phyloP scores from a whole-genome alignment of 768 basidiomycete genomes.

The Phaeotremella fagi region DNA sequence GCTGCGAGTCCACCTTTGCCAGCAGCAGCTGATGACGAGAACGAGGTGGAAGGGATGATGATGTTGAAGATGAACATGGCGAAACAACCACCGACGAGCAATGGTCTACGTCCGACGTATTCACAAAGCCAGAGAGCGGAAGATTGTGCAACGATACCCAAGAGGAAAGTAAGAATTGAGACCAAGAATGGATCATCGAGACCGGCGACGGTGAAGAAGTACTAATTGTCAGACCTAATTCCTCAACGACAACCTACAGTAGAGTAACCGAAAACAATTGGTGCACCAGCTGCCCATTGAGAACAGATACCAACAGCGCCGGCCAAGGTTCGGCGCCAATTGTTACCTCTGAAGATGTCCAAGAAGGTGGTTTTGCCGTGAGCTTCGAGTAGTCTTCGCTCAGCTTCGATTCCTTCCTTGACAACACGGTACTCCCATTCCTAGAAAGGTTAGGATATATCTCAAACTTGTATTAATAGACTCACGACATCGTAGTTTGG shows the following conservation, averaged over 20 bases:
- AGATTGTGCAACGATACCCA: slow-evolving; percentile 8
- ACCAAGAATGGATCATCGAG: slow-evolving; percentile 17
- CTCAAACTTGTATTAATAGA: background rate
- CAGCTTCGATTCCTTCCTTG: slow-evolving; percentile 17
- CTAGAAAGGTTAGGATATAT: background rate
- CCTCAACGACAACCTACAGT: slow-evolving; percentile 9
- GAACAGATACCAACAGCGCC: slow-evolving; percentile 15
- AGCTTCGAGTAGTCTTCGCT: background rate
- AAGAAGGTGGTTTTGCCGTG: slow-evolving; percentile 1
- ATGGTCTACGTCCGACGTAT: slow-evolving; percentile 18
- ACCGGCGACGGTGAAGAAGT: slow-evolving; percentile 19
- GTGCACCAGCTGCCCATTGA: slow-evolving; percentile 17
- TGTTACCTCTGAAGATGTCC: slow-evolving; percentile 23
- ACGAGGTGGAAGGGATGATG: slow-evolving; percentile 13
- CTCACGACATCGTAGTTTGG: slow-evolving; percentile 21
- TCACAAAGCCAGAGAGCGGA: slow-evolving; percentile 13
- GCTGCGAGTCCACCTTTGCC: slow-evolving; percentile 14
- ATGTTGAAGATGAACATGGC: slow-evolving; percentile 19
- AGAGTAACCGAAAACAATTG: slow-evolving; percentile 25
- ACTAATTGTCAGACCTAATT: slow-evolving; percentile 1
- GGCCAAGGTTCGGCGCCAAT: slow-evolving; percentile 16
- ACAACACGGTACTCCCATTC: slow-evolving; percentile 23
- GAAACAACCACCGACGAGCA: slow-evolving; percentile 21
- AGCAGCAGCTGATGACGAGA: background rate
- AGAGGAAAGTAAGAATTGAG: slow-evolving; percentile 18